Evolutionary conservation across 805 yeast genomes (phyloP).

Genomic region (Kluyveromyces wickerhamii): DNA sequence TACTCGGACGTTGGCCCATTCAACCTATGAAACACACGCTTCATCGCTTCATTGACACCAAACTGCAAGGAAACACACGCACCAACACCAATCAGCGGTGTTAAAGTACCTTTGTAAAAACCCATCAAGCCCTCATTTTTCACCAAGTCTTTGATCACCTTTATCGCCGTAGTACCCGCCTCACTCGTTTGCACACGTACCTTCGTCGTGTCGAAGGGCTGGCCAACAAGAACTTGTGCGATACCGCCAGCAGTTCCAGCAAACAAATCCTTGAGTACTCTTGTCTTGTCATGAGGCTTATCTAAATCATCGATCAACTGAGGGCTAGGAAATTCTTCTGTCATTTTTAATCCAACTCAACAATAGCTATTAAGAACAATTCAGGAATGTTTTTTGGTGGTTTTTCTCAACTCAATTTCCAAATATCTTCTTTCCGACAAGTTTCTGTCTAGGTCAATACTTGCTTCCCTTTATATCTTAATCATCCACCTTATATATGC

Average conservation of each 20-base stretch:
- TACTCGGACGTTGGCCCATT: conserved; percentile 26
- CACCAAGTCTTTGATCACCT: conserved; percentile 66
- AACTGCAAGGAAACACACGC: conserved; percentile 96
- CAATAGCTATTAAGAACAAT: too few species aligned
- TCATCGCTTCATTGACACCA: conserved; percentile 91
- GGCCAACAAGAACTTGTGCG: conserved; percentile 92
- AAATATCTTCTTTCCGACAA: too few species aligned
- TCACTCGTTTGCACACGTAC: conserved; percentile 85
- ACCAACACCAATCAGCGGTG: conserved; percentile 94
- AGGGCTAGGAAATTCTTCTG: conserved; percentile 28
- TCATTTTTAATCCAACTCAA: too few species aligned
- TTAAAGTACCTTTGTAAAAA: conserved; percentile 87
- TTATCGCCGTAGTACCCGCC: conserved; percentile 62
- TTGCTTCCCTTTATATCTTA: too few species aligned
- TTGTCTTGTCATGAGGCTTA: conserved; percentile 14
- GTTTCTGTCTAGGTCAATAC: too few species aligned
- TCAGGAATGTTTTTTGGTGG: too few species aligned
- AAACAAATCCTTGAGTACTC: conserved; percentile 64
- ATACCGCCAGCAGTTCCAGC: conserved; percentile 96
- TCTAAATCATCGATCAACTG: conserved; percentile 28
- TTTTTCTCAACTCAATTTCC: too few species aligned
- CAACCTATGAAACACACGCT: conserved; percentile 53
- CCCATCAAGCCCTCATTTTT: conserved; percentile 78
- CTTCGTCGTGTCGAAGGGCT: conserved; percentile 92
- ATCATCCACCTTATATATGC: too few species aligned